These are phyloP conservation scores for Crithidia expoeki DNA, from an alignment of 208 protist species.

Conservation along the genomic window DNA sequence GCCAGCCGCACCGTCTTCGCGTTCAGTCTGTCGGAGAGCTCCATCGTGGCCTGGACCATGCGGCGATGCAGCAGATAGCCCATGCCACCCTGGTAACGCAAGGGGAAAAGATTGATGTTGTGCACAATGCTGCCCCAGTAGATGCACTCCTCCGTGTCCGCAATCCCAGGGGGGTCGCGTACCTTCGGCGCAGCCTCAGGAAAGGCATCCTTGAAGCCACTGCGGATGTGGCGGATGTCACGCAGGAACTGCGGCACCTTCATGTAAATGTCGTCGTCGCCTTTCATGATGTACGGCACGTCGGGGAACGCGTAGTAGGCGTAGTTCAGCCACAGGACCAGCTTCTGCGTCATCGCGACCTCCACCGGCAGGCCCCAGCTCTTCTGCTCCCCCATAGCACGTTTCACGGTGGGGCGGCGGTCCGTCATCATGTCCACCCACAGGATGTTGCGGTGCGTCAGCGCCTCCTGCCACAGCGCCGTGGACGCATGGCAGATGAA, in stretches of 20 bases:
- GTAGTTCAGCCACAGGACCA: constrained; percentile 38
- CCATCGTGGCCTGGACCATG: not conserved
- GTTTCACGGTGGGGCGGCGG: constrained; percentile 16
- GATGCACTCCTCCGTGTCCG: constrained; percentile 7
- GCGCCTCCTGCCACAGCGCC: constrained; percentile 29
- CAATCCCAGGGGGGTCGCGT: not conserved
- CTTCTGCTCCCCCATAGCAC: constrained; percentile 13
- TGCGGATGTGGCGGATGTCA: constrained; percentile 34
- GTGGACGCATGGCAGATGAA: constrained; percentile 32
- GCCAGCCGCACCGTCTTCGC: not conserved
- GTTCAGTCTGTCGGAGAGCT: not conserved
- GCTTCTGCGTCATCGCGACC: constrained; percentile 48
- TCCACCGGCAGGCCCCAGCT: constrained; percentile 39
- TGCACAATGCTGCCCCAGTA: constrained; percentile 5
- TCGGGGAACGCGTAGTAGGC: constrained; percentile 36
- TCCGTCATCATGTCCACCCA: constrained; percentile 36
- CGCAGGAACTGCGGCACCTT: constrained; percentile 51
- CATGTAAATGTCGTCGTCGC: constrained; percentile 55
- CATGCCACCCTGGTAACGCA: not conserved
- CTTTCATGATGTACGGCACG: constrained; percentile 43
- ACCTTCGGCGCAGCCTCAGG: not conserved
- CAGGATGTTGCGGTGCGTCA: constrained; percentile 23
- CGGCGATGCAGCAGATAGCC: constrained; percentile 5
- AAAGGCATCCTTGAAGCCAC: not conserved
- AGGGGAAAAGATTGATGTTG: not conserved